These are phyloP conservation scores for Ceratocystis lukuohia DNA, from an alignment of 2,329 filamentous ascomycete genomes.

Conservation along the genomic window DNA sequence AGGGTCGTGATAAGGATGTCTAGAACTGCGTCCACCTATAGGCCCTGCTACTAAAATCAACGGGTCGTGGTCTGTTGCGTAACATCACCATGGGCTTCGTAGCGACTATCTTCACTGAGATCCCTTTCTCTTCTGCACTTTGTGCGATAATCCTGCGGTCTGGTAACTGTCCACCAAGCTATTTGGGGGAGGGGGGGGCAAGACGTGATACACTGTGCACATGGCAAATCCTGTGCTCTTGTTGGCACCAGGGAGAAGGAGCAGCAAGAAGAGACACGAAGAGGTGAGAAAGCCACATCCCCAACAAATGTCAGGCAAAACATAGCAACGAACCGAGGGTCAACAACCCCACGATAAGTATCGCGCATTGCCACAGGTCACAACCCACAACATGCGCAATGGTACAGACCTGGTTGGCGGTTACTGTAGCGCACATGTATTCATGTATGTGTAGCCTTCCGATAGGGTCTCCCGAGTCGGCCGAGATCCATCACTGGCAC, in stretches of 20 bases:
- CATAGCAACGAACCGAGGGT: neutral
- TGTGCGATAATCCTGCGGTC: neutral
- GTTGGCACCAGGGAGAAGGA: neutral
- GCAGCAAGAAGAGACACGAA: neutral
- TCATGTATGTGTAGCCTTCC: neutral
- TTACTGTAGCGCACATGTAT: neutral
- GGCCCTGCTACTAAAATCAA: too few species aligned
- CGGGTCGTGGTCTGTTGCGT: too few species aligned
- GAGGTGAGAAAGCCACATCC: neutral
- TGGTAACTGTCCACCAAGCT: neutral
- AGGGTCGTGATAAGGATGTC: too few species aligned
- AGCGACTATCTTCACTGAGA: too few species aligned
- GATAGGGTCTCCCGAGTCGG: neutral
- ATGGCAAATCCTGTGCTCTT: neutral
- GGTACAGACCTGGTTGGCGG: too few species aligned
- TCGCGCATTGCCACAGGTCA: neutral
- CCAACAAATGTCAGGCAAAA: neutral
- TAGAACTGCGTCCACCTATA: too few species aligned
- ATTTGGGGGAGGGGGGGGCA: neutral
- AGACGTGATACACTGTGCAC: neutral
- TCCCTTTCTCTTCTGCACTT: neutral
- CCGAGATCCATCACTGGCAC: neutral
- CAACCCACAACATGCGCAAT: too few species aligned
- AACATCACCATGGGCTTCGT: too few species aligned
- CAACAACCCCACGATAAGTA: neutral